Evolutionary conservation across 208 protist genomes (phyloP), one percentile per base, ranked within the genome.

Genomic region (Trichomonas vaginalis): DNA sequence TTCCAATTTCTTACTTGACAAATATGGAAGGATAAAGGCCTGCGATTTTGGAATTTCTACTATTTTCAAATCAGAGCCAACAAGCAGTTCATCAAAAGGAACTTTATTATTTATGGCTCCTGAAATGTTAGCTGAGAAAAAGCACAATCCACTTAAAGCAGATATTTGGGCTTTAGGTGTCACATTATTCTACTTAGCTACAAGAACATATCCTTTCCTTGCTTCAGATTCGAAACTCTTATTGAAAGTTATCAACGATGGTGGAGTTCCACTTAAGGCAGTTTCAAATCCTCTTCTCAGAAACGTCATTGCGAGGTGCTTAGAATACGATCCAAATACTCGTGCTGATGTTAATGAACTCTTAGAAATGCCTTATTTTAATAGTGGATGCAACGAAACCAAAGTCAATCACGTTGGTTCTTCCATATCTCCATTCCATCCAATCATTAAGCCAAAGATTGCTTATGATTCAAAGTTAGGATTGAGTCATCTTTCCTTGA

Each of bases 1-100:
- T 17, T 97, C 98, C 86, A 98, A 98, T 95, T 96, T 98, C 49
- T 96, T 98, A 70, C 97, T 98, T 61, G 97, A 98, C 96, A 88
- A 47, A 32, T 47, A 88, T 42, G 97, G 97, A 32, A 95, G 96
- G 47, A 96, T 98, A 35, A 98, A 98, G 95, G 51, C 98, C 17
- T 96, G 97, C 32, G 97, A 98, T 96, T 97, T 98, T 95, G 97
- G 97, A 45, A 39, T 98, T 23, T 97, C 97, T 6, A 95, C n/a
- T 12, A 70, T 70, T 6, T 32, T 21, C 49, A 15, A 56, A 8
- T 8, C 8, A 56, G 49, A 56, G 15, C 49, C 15, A 15, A 56
- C 15, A 15, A 56, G 49, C 49, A 56, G 15, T 56, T 8, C 8
- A 21, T 8, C 8, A 8, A 70, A 70, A 70, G 56, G 56, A 8